phyloP scores from a whole-genome alignment of 1,284 basidiomycete species.

The Trichosporon sp. region DNA sequence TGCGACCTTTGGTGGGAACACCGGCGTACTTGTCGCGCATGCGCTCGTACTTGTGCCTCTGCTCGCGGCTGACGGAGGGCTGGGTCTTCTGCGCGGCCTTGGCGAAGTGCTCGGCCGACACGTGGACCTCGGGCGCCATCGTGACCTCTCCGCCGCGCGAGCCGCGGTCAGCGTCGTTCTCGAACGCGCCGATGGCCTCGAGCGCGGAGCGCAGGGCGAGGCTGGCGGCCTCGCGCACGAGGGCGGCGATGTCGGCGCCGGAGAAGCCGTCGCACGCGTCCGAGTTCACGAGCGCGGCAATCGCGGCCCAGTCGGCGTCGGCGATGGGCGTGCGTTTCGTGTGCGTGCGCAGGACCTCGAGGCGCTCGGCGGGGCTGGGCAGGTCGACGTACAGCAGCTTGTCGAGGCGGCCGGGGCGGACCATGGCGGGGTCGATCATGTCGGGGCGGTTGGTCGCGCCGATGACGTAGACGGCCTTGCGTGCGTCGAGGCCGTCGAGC shows the following conservation, averaged over 20 bases:
- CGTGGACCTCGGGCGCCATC: slow-evolving; percentile 45
- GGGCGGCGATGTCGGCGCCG: slow-evolving; percentile 80
- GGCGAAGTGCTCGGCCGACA: slow-evolving; percentile 62
- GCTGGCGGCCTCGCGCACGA: slow-evolving; percentile 87
- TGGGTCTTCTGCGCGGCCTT: slow-evolving; percentile 74
- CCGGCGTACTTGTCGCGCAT: slow-evolving; percentile 77
- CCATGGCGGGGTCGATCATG: slow-evolving; percentile 99
- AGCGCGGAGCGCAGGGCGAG: slow-evolving; percentile 69
- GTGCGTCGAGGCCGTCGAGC: slow-evolving; percentile 85
- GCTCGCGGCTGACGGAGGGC: slow-evolving; percentile 76
- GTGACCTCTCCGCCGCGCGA: slow-evolving; percentile 15
- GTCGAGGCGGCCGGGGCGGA: slow-evolving; percentile 89
- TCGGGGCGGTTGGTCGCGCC: slow-evolving; percentile 98
- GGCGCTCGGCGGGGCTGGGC: slow-evolving; percentile 69
- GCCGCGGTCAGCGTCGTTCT: slow-evolving; percentile 52
- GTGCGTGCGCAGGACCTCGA: slow-evolving; percentile 75
- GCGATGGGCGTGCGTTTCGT: slow-evolving; percentile 69
- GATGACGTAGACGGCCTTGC: slow-evolving; percentile 91
- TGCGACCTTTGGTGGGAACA: slow-evolving; percentile 47
- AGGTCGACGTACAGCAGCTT: slow-evolving; percentile 95
- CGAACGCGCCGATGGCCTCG: slow-evolving; percentile 58
- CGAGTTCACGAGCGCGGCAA: slow-evolving; percentile 36
- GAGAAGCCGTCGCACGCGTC: slow-evolving; percentile 78
- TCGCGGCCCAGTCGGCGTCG: slow-evolving; percentile 43
- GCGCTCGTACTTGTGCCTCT: slow-evolving; percentile 75